Conservation (phyloP, 805 yeast genomes). For the Starmerella powellii region DNA sequence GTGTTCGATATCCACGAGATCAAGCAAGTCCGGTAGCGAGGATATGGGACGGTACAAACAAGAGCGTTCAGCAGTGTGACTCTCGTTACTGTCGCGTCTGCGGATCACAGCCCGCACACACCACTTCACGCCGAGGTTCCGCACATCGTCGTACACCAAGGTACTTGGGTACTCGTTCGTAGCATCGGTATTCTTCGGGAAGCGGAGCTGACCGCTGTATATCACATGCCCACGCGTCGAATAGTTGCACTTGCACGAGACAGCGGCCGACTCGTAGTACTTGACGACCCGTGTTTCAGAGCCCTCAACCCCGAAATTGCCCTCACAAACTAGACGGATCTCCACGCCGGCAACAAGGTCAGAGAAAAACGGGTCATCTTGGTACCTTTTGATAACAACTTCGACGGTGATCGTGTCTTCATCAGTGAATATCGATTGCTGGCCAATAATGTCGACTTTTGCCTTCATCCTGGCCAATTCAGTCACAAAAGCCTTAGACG, state of each 20-base stretch:
- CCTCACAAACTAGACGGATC: slow-evolving; percentile 7
- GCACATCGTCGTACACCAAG: slow-evolving; percentile 1
- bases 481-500: neutral
- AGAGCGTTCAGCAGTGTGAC: neutral
- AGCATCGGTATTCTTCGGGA: slow-evolving; percentile 6
- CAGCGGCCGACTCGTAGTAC: slow-evolving; percentile 7
- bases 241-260: slow-evolving; percentile 1
- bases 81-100: neutral
- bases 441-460: slow-evolving; percentile 5
- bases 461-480: neutral
- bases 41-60: slow-evolving; percentile 7
- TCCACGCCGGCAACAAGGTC: slow-evolving; percentile 1
- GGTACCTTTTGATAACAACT: slow-evolving; percentile 1
- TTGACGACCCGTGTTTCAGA: neutral
- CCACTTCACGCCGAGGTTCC: slow-evolving; percentile 9
- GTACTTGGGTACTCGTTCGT: slow-evolving; percentile 6
- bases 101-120: slow-evolving; percentile 1
- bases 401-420: slow-evolving; percentile 10
- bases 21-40: slow-evolving; percentile 8
- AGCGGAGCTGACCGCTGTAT: slow-evolving; percentile 6
- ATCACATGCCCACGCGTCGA: neutral
- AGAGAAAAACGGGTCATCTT: slow-evolving; percentile 1
- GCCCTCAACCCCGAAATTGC: neutral
- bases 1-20: slow-evolving; percentile 12
- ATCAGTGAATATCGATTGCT: slow-evolving; percentile 6